Evolutionary conservation across 495 filamentous ascomycete species (phyloP), one percentile per base, ranked within the genome.

Genomic region (Acidiella bohemica): DNA sequence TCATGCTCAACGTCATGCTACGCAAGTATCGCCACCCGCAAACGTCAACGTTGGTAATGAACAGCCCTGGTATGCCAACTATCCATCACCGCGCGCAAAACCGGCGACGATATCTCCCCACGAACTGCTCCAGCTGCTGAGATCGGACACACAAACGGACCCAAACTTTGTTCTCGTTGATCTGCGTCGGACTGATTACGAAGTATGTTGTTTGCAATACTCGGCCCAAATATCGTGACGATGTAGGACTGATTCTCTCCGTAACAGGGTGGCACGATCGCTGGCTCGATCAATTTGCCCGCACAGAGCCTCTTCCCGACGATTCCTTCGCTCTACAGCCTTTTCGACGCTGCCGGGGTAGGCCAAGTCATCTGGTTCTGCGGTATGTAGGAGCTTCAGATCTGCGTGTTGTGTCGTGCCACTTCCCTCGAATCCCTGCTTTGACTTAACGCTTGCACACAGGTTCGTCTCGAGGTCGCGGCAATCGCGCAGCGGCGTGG

Each of bases 251-350:
- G 25, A 7, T 27, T 27, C 25, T 7, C 25, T 27, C n/a, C 25
- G 7, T 27, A 27, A 27, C 31, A 33, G 9, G 80, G 80, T 22
- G 80, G 80, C 16, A 80, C 76, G 1, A 80, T 84, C 38, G 64
- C 58, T 27, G 67, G 68, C 8, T 79, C 78, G 7, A 61, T 84
- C 54, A 84, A 84, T 52, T 67, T 84, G 3, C 79, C 80, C 1
- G 78, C 78, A 1, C 77, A 84, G 48, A 75, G 65, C 46, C 59
- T 84, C 0, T 74, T 71, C 37, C 66, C 66, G 0, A 70, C 67
- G 3, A 56, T 81, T 0, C 68, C 75, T 1, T 57, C 67, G 0
- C 36, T 83, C 10, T 78, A 80, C 49, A 50, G 50, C 5, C 37
- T 80, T n/a, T 63, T 79, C 35, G 60, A 58, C 16, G 58, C 55